These are phyloP conservation scores for Cercospora zeae-maydis DNA, from an alignment of 2,329 filamentous ascomycete species.

Conservation along the genomic window DNA sequence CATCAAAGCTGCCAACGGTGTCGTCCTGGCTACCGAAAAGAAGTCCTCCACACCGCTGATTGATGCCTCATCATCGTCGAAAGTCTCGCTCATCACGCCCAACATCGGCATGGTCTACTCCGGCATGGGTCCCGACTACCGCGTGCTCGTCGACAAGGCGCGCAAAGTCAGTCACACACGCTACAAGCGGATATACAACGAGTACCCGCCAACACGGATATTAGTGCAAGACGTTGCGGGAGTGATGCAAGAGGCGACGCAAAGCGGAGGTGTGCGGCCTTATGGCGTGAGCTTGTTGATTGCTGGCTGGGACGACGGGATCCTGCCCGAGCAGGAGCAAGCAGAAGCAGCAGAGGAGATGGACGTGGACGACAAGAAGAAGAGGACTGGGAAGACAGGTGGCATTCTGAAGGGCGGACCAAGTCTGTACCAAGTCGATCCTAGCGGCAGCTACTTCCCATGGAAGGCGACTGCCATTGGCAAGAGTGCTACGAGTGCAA, in stretches of 20 bases:
- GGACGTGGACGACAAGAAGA: slow-evolving; percentile 64
- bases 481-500: slow-evolving; percentile 96
- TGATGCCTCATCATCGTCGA: slow-evolving; percentile 89
- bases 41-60: slow-evolving; percentile 97
- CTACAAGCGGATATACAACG: slow-evolving; percentile 99
- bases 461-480: slow-evolving; percentile 99
- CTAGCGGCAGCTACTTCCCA: slow-evolving; percentile 97
- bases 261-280: slow-evolving; percentile 93
- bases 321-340: slow-evolving; percentile 76
- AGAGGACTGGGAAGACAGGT: slow-evolving; percentile 79
- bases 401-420: slow-evolving; percentile 94
- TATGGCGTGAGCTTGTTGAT: slow-evolving; percentile 95
- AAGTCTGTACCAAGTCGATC: slow-evolving; percentile 97
- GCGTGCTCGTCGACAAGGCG: slow-evolving; percentile 94
- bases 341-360: slow-evolving; percentile 56
- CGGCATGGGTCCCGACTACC: slow-evolving; percentile 98
- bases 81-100: slow-evolving; percentile 96
- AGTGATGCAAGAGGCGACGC: slow-evolving; percentile 98
- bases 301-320: slow-evolving; percentile 96
- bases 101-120: slow-evolving; percentile 99
- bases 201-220: slow-evolving; percentile 99
- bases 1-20: slow-evolving; percentile 99
- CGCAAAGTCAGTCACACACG: slow-evolving; percentile 96
- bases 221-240: slow-evolving; percentile 96
- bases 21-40: slow-evolving; percentile 98